phyloP scores from a whole-genome alignment of 306 rosid genomes.

The Sicyos edulis region DNA sequence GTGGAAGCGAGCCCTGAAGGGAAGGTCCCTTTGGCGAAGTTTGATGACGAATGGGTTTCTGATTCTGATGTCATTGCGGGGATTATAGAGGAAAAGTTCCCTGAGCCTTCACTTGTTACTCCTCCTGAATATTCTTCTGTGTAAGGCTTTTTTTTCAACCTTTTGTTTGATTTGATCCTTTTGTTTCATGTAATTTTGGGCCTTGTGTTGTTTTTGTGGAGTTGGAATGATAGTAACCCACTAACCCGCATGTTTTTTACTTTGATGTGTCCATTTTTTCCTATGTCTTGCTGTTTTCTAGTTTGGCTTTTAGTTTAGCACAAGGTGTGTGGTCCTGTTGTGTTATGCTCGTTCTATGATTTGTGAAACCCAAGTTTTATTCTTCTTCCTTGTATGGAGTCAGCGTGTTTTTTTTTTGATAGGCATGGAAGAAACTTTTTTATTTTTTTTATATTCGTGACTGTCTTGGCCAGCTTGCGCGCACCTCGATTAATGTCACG shows the following conservation, averaged over 20 bases:
- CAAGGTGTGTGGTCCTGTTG: background rate
- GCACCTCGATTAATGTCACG: no score
- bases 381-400: no score
- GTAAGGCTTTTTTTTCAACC: constrained; percentile 33
- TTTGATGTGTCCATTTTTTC: background rate
- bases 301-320: background rate
- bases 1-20: constrained; percentile 68
- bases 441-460: no score
- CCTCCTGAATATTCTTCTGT: constrained; percentile 65
- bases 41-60: constrained; percentile 75
- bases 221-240: background rate
- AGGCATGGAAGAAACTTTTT: no score
- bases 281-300: background rate
- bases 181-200: background rate
- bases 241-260: background rate
- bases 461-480: no score
- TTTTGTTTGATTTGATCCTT: background rate
- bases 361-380: background rate
- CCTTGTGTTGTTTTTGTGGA: background rate
- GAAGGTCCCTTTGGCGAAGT: constrained; percentile 67
- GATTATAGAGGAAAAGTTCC: constrained; percentile 58
- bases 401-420: no score
- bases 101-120: constrained; percentile 50
- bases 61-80: constrained; percentile 83
- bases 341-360: background rate